A percentile compares a stretch with the other conserved stretches of the same genome.
phyloP scores from a whole-genome alignment of 257 asterid genomes.

The Rubia yunnanensis region DNA sequence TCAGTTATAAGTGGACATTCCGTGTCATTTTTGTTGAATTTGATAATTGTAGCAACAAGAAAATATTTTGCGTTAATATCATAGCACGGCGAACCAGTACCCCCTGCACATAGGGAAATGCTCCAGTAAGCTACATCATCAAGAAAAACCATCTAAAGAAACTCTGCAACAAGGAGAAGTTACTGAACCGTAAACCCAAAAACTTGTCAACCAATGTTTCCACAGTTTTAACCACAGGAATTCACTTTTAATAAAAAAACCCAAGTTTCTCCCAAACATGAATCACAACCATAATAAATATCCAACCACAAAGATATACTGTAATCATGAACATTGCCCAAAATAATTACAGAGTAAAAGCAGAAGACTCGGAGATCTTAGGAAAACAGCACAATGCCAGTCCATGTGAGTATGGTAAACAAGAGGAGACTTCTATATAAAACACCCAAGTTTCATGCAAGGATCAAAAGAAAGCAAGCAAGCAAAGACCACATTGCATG shows the following conservation, averaged over 20 bases:
- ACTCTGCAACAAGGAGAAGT: conserved; percentile 13
- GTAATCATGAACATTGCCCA: not conserved
- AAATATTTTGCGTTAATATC: conserved; percentile 25
- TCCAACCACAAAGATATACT: not conserved
- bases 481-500: not conserved
- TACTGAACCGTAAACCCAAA: conserved; percentile 7
- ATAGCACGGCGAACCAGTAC: conserved; percentile 46
- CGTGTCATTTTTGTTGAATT: conserved; percentile 10
- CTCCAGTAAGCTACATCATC: conserved; percentile 61
- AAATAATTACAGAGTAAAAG: not conserved
- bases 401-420: not conserved
- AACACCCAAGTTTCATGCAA: not conserved
- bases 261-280: not conserved
- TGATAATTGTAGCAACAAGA: conserved; percentile 26
- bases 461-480: not conserved
- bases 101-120: conserved; percentile 64
- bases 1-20: conserved; percentile 12
- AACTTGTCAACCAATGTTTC: not conserved
- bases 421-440: not conserved
- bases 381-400: conserved; percentile 17
- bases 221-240: conserved; percentile 1
- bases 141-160: conserved; percentile 19
- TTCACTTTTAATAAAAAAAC: not conserved
- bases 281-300: not conserved
- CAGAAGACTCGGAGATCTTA: not conserved